Evolutionary conservation across 805 yeast genomes (phyloP).

Genomic region (Nakazawaea sp.): DNA sequence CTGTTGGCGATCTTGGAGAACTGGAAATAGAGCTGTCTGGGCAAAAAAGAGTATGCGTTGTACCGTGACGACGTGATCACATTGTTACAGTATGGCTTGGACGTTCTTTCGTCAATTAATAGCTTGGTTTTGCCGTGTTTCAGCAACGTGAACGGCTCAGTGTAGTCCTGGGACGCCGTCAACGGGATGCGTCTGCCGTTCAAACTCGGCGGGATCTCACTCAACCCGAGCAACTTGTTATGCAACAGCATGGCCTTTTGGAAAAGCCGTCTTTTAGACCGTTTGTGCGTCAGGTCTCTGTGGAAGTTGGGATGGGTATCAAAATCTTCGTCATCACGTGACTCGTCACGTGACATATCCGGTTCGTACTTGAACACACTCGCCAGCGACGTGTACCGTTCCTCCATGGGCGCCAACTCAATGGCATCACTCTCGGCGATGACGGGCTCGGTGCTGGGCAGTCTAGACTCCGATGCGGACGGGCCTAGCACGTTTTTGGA

Average conservation of each 20-base stretch:
- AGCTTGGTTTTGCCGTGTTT: conserved; percentile 21
- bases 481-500: conserved; percentile 17
- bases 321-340: neutral
- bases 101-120: conserved; percentile 65
- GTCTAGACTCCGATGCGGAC: neutral
- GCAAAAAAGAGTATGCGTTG: conserved; percentile 72
- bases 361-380: conserved; percentile 10
- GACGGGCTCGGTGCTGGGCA: neutral
- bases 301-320: conserved; percentile 9
- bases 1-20: conserved; percentile 90
- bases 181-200: conserved; percentile 78
- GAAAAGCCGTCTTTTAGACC: conserved; percentile 8
- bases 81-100: conserved; percentile 57
- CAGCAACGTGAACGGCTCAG: conserved; percentile 23
- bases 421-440: conserved; percentile 19
- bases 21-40: conserved; percentile 84
- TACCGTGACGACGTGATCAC: conserved; percentile 82
- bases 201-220: conserved; percentile 43
- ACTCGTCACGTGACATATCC: conserved; percentile 8
- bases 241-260: conserved; percentile 4
- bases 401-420: conserved; percentile 25
- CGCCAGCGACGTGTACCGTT: conserved; percentile 16
- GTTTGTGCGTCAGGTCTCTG: neutral
- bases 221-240: conserved; percentile 36
- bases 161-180: conserved; percentile 32